These are phyloP conservation scores for Citrus reticulata DNA, from an alignment of 345 rosid genomes.

Conservation along the genomic window DNA sequence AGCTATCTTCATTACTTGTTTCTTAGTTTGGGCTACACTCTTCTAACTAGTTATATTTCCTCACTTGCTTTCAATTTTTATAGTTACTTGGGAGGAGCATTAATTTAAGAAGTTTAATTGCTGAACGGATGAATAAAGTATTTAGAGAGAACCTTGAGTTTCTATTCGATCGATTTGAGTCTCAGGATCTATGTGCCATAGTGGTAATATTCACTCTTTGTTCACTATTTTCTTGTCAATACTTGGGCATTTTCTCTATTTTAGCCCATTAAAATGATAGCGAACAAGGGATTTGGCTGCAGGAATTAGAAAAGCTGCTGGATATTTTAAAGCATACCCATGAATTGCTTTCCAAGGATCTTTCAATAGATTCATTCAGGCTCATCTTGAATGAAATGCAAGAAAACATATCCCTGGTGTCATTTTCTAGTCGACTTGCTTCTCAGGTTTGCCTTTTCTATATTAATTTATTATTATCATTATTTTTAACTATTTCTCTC, in stretches of 20 bases:
- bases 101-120: constrained; percentile 81
- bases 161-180: constrained; percentile 93
- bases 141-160: constrained; percentile 98
- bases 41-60: not conserved
- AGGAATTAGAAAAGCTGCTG: constrained; percentile 89
- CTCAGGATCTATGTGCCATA: constrained; percentile 90
- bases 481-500: not conserved
- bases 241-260: not conserved
- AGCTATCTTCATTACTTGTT: not conserved
- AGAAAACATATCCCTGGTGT: constrained; percentile 92
- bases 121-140: constrained; percentile 85
- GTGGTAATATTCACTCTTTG: constrained; percentile 46
- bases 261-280: not conserved
- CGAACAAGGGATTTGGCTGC: constrained; percentile 26
- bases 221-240: constrained; percentile 6
- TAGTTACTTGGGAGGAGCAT: constrained; percentile 95
- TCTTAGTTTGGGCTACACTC: not conserved
- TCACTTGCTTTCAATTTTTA: constrained; percentile 17
- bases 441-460: constrained; percentile 64
- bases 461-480: not conserved
- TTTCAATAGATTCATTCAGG: constrained; percentile 73
- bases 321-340: constrained; percentile 77
- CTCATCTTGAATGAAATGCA: constrained; percentile 94
- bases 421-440: constrained; percentile 94
- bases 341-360: constrained; percentile 74